These are phyloP conservation scores for Alternaria triticina DNA, from an alignment of 2,329 filamentous ascomycete species.

Conservation along the genomic window DNA sequence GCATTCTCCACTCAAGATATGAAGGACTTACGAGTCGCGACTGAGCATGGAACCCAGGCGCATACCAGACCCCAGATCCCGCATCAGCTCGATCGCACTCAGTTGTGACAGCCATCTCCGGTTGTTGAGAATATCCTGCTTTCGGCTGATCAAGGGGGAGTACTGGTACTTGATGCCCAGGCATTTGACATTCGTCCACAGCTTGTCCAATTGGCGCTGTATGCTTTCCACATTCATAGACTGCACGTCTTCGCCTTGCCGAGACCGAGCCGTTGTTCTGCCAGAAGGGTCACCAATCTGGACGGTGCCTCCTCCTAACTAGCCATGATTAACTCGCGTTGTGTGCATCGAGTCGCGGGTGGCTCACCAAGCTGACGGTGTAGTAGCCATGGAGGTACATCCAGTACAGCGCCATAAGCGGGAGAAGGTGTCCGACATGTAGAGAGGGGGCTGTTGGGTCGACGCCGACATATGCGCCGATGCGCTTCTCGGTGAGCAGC, in stretches of 20 bases:
- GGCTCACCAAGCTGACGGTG: constrained; percentile 65
- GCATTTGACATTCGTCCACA: constrained; percentile 76
- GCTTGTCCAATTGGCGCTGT: constrained; percentile 70
- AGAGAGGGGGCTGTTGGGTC: constrained; percentile 82
- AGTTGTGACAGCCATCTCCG: constrained; percentile 79
- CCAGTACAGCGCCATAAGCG: constrained; percentile 85
- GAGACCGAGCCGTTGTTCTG: constrained; percentile 67
- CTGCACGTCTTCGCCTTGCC: constrained; percentile 59
- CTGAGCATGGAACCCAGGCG: constrained; percentile 86
- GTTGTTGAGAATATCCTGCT: constrained; percentile 77
- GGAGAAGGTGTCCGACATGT: constrained; percentile 80
- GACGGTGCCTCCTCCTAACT: constrained; percentile 75
- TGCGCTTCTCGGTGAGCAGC: constrained; percentile 68
- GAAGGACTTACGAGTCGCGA: constrained; percentile 76
- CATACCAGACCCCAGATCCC: constrained; percentile 73
- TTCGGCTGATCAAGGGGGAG: constrained; percentile 68
- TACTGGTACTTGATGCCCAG: constrained; percentile 72
- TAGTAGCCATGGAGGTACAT: constrained; percentile 78
- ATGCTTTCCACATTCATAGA: constrained; percentile 71
- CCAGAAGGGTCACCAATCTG: constrained; percentile 81
- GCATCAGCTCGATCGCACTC: constrained; percentile 75
- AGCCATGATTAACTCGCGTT: constrained; percentile 29
- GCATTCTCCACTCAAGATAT: too few species aligned
- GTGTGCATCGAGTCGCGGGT: constrained; percentile 6
- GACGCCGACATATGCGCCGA: constrained; percentile 80